Base-by-base conservation (phyloP, 495 filamentous ascomycete genomes). In the Annulohypoxylon maeteangense region DNA sequence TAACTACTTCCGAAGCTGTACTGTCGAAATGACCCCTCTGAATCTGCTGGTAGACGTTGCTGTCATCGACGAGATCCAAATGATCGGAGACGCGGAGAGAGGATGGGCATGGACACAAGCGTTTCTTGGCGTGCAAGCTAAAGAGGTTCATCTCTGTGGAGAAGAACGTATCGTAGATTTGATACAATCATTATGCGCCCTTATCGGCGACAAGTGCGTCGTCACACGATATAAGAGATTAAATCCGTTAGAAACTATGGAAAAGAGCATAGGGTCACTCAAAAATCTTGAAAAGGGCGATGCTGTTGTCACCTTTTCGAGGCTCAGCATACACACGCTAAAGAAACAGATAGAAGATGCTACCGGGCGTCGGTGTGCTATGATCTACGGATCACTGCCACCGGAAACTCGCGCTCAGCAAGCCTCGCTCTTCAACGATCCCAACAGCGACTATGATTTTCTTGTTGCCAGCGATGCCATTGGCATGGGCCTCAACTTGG, bases 51-150 rank as follows among this genome's bases (percentile, higher is more conserved):
- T 94, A 29, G 95, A 98, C 50, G 95, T 98, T 57, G 94, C 93
- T 7, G 95, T 99, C 70, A 93, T 99, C 61, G 95, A 99, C 74
- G 95, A 99, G 81, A 98, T 98, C 62, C 96, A 99, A 76, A 98
- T 98, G 95, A 94, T 98, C 62, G 91, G 89, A 18, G 88, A 93
- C 73, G 53, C 76, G 1, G 85, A 90, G 0, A 90, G 96, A 53
- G 96, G 96, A 1, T 98, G 93, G 93, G 96, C 95, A 31, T 99
- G 96, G 96, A 97, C 95, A 5, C 90, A 94, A 76, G 95, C 95
- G 27, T 85, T 98, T 8, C 84, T 99, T 16, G 96, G 95, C 23
- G 79, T 95, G 4, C 88, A 90, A 77, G 95, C 92, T 3, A 89
- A 88, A 66, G 96, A 99, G 77, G 79, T 99, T 10, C 96, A 99